These are phyloP conservation scores for Pseudogymnoascus sp. DNA, from an alignment of 2,329 filamentous ascomycete genomes.

Conservation along the genomic window DNA sequence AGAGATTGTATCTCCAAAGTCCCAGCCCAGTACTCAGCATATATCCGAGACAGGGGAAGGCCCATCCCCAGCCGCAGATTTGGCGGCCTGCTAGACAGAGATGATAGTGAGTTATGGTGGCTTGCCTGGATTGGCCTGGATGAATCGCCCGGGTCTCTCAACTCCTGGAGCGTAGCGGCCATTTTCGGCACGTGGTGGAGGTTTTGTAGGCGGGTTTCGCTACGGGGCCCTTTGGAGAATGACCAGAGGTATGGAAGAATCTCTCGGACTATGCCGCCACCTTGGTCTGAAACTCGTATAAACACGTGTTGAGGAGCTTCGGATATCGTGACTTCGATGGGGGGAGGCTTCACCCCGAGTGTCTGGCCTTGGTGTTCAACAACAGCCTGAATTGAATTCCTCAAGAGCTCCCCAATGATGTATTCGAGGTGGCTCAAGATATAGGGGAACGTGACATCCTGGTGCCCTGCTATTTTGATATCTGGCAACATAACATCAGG, in stretches of 20 bases:
- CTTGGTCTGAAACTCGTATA: slow-evolving; percentile 90
- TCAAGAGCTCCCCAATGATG: slow-evolving; percentile 87
- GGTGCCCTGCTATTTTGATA: slow-evolving; percentile 74
- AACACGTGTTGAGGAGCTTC: slow-evolving; percentile 93
- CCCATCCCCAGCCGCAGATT: slow-evolving; percentile 87
- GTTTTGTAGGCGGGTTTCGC: slow-evolving; percentile 70
- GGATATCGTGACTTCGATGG: slow-evolving; percentile 90
- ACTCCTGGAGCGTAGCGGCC: slow-evolving; percentile 86
- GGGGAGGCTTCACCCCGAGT: slow-evolving; percentile 48
- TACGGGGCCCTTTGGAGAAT: slow-evolving; percentile 86
- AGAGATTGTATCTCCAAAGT: slow-evolving; percentile 83
- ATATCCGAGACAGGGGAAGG: slow-evolving; percentile 84
- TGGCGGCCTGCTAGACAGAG: slow-evolving; percentile 73
- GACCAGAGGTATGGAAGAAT: slow-evolving; percentile 90
- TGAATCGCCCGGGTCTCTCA: slow-evolving; percentile 36
- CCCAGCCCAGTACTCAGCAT: slow-evolving; percentile 97
- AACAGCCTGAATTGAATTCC: slow-evolving; percentile 89
- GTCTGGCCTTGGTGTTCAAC: slow-evolving; percentile 60
- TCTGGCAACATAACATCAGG: slow-evolving; percentile 64
- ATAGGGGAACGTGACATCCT: slow-evolving; percentile 88
- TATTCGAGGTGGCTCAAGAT: slow-evolving; percentile 95
- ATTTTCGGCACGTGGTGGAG: slow-evolving; percentile 80
- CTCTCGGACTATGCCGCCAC: slow-evolving; percentile 80
- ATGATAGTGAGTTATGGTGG: slow-evolving; percentile 54
- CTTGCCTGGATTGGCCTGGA: slow-evolving; percentile 23